Evolutionary conservation across 164 flowering plant genomes (phyloP).

Genomic region (Vitis amurensis): DNA sequence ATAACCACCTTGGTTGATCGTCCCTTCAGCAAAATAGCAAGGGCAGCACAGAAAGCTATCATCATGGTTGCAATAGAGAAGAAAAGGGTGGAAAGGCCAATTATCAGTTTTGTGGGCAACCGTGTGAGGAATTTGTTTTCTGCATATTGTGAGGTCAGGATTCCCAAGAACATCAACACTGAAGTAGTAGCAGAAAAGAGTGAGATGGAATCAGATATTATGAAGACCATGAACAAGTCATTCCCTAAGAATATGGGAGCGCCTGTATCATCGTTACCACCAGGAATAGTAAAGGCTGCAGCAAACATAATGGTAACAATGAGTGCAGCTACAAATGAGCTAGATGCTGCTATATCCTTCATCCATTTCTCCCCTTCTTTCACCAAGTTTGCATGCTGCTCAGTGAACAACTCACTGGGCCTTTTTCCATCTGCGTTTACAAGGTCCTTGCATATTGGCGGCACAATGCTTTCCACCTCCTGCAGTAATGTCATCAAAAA

Average conservation of each 20-base stretch:
- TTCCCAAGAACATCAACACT: slow-evolving; percentile 14
- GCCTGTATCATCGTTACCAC: slow-evolving; percentile 13
- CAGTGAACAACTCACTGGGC: slow-evolving; percentile 23
- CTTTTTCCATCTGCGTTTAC: slow-evolving; percentile 2
- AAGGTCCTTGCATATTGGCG: slow-evolving; percentile 1
- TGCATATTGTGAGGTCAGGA: slow-evolving; percentile 26
- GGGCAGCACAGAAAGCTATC: slow-evolving; percentile 22
- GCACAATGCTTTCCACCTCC: slow-evolving; percentile 33
- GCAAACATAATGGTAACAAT: slow-evolving; percentile 25
- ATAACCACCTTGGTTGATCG: not conserved
- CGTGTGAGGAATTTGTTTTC: slow-evolving; percentile 17
- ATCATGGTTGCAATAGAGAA: slow-evolving; percentile 24
- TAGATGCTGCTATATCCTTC: slow-evolving; percentile 12
- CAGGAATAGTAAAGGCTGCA: slow-evolving; percentile 23
- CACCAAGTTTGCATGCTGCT: slow-evolving; percentile 14
- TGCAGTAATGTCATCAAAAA: not conserved
- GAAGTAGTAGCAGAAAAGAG: slow-evolving; percentile 24
- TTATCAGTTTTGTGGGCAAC: slow-evolving; percentile 18
- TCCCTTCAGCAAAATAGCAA: slow-evolving; percentile 11
- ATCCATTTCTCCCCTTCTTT: slow-evolving; percentile 26
- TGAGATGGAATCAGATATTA: slow-evolving; percentile 15
- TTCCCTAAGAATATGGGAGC: not conserved
- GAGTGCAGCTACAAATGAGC: slow-evolving; percentile 23
- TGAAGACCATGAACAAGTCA: slow-evolving; percentile 8
- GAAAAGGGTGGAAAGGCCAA: slow-evolving; percentile 23